Conservation (phyloP, 805 yeast genomes). For the Nakazawaea populi region DNA sequence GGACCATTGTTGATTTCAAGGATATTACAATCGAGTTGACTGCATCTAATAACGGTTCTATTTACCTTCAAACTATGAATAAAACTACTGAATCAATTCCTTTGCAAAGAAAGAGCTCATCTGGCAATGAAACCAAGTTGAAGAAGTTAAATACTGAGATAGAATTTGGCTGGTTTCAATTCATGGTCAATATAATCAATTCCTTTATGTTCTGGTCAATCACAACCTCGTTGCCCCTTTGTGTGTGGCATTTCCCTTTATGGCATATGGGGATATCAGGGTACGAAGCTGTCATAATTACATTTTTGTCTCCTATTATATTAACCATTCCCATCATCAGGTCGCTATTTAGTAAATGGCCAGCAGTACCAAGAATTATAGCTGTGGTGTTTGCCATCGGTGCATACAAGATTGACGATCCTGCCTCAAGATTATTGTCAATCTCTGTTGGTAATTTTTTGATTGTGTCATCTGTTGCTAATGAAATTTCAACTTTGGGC, state of each 20-base stretch:
- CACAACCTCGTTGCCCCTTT: conserved; percentile 70
- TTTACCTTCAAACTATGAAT: not conserved
- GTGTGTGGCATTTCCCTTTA: conserved; percentile 95
- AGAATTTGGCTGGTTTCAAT: conserved; percentile 25
- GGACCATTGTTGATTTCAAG: conserved; percentile 66
- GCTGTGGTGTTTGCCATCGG: conserved; percentile 68
- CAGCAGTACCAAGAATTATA: conserved; percentile 48
- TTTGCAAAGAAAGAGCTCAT: too few relatives aligned
- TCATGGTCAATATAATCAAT: conserved; percentile 47
- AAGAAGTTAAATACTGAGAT: conserved; percentile 2
- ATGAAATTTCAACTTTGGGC: conserved; percentile 40
- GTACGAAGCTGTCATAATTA: conserved; percentile 67
- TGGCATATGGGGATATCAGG: conserved; percentile 99
- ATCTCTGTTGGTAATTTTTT: conserved; percentile 65
- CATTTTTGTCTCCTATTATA: conserved; percentile 54
- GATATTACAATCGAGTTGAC: conserved; percentile 45
- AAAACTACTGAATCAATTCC: not conserved
- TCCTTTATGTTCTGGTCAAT: conserved; percentile 83
- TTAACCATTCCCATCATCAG: conserved; percentile 31
- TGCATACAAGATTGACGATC: conserved; percentile 61
- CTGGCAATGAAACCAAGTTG: not conserved
- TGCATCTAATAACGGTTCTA: conserved; percentile 14
- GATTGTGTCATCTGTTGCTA: conserved; percentile 52
- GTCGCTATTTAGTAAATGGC: conserved; percentile 32
- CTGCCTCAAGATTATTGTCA: conserved; percentile 61